These are phyloP conservation scores for Tuctoria greenei DNA, from an alignment of 176 grass and related monocot species.

Conservation along the genomic window DNA sequence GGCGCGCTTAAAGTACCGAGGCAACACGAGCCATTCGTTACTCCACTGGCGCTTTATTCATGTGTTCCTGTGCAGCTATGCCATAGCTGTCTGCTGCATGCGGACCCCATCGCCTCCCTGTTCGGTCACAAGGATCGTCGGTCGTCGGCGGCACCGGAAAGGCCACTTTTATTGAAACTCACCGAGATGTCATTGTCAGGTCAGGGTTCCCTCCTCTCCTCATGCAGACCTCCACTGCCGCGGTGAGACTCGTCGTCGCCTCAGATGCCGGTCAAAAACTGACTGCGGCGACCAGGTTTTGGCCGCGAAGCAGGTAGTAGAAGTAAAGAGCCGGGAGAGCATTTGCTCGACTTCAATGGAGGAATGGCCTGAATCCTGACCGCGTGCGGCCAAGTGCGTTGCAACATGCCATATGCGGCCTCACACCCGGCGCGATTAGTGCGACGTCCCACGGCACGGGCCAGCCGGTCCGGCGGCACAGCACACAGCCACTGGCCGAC, in stretches of 20 bases:
- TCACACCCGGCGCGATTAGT: conserved; percentile 36
- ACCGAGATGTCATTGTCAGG: background rate
- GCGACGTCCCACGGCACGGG: conserved; percentile 6
- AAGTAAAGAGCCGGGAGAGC: background rate
- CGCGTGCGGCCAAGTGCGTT: conserved; percentile 7
- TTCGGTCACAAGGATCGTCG: conserved; percentile 41
- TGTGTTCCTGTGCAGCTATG: conserved; percentile 13
- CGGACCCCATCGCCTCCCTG: background rate
- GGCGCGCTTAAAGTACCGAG: conserved; percentile 20
- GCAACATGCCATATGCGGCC: conserved; percentile 34
- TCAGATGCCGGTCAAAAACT: conserved; percentile 12
- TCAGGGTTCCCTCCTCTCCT: background rate
- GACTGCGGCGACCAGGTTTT: conserved; percentile 20
- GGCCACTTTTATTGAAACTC: conserved; percentile 24
- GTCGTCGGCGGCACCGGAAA: conserved; percentile 31
- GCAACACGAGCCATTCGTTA: conserved; percentile 27
- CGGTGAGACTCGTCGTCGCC: background rate
- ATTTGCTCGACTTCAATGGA: background rate
- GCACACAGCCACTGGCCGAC: conserved; percentile 26
- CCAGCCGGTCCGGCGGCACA: background rate
- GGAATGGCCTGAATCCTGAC: background rate
- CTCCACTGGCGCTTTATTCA: conserved; percentile 33
- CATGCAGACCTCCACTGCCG: background rate
- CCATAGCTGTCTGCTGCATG: background rate
- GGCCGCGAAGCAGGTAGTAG: background rate